Conservation (phyloP, 192 early-diverging fungal species). For the Podochytrium sp. region DNA sequence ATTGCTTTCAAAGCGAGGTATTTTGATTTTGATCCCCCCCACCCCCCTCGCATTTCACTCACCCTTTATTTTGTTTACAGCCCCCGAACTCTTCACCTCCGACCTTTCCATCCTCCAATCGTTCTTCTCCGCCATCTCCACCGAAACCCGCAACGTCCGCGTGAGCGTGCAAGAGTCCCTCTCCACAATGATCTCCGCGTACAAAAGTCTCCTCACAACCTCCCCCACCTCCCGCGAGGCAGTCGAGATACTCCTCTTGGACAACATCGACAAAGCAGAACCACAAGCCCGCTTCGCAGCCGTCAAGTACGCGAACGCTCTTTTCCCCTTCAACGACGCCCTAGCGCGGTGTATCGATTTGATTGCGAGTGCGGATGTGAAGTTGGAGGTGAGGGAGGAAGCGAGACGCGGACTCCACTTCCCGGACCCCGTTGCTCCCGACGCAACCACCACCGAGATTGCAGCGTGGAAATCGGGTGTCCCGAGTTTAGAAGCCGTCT, state of each 20-base stretch:
- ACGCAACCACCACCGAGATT: not conserved
- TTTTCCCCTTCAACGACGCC: conserved; percentile 52
- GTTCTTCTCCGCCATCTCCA: conserved; percentile 73
- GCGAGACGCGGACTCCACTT: conserved; percentile 50
- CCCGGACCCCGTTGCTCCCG: conserved; percentile 26
- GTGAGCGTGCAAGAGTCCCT: conserved; percentile 82
- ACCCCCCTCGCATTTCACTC: not conserved
- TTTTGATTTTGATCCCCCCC: not conserved
- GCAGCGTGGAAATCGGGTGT: conserved; percentile 19
- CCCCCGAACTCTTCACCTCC: conserved; percentile 65
- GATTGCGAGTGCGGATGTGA: conserved; percentile 42
- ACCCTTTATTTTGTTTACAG: conserved; percentile 38
- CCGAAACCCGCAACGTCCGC: conserved; percentile 66
- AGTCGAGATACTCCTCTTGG: conserved; percentile 41
- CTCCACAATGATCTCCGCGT: conserved; percentile 74
- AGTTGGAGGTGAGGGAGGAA: conserved; percentile 56
- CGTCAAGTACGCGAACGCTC: conserved; percentile 48
- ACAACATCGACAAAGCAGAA: conserved; percentile 54
- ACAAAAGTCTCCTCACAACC: conserved; percentile 25
- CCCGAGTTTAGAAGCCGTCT: conserved; percentile 33
- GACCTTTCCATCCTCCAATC: conserved; percentile 64
- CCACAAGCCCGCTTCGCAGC: conserved; percentile 49
- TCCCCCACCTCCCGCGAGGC: conserved; percentile 2
- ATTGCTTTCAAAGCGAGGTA: conserved; percentile 72
- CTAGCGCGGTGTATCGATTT: conserved; percentile 51